Conservation (phyloP, 768 basidiomycete genomes). For the Termitomyces heimii region DNA sequence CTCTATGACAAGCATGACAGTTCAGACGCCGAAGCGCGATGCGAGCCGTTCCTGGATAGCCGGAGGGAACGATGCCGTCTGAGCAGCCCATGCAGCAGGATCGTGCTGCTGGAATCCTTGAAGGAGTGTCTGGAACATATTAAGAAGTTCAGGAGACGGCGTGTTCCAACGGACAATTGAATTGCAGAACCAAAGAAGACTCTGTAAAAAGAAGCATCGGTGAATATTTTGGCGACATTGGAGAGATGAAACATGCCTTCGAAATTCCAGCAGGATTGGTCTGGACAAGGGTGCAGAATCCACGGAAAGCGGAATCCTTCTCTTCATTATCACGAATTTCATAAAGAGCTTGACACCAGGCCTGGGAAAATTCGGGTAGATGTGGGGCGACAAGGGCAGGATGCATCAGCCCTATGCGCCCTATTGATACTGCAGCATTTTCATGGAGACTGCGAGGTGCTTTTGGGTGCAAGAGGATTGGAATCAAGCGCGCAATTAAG, state of each 20-base stretch:
- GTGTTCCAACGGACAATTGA: conserved; percentile 93
- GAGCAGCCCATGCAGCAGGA: conserved; percentile 78
- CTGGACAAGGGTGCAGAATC: conserved; percentile 93
- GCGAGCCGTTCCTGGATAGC: conserved; percentile 84
- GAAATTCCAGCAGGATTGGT: conserved; percentile 91
- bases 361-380: conserved; percentile 84
- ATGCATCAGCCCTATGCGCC: conserved; percentile 91
- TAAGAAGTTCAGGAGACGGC: conserved; percentile 86
- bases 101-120: conserved; percentile 88
- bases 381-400: conserved; percentile 86
- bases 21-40: conserved; percentile 81
- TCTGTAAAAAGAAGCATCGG: conserved; percentile 38
- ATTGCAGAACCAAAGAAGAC: conserved; percentile 96
- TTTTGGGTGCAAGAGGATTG: conserved; percentile 88
- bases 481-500: conserved; percentile 83
- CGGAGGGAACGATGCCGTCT: conserved; percentile 80
- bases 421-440: conserved; percentile 98
- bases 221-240: background rate
- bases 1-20: background rate
- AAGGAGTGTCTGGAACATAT: conserved; percentile 90
- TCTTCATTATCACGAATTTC: conserved; percentile 99
- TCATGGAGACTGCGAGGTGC: conserved; percentile 93
- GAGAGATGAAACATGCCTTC: conserved; percentile 51
- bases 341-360: conserved; percentile 95
- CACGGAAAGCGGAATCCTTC: conserved; percentile 98